Percentiles rank a stretch among this genome's conserved stretches.
These are phyloP conservation scores for Ephemerocybe angulata DNA, from an alignment of 768 basidiomycete genomes.

Conservation along the genomic window DNA sequence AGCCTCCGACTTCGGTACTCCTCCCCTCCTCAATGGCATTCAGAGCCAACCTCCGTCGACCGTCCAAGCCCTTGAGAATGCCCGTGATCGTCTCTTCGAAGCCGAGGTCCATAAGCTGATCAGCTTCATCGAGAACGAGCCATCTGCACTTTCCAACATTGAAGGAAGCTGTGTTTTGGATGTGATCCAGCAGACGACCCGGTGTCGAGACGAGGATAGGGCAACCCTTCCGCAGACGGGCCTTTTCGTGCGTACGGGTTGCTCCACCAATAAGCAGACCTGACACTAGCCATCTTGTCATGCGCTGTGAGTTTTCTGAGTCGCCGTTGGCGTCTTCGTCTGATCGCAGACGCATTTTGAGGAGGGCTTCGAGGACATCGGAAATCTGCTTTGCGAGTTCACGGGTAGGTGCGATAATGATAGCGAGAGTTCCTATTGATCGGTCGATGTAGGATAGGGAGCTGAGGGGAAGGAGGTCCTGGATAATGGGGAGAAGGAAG, in stretches of 20 bases:
- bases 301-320: slow-evolving; percentile 37
- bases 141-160: slow-evolving; percentile 92
- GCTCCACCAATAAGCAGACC: slow-evolving; percentile 93
- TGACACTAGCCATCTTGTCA: slow-evolving; percentile 92
- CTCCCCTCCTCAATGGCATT: slow-evolving; percentile 66
- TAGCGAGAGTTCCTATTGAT: slow-evolving; percentile 89
- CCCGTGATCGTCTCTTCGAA: slow-evolving; percentile 95
- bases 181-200: slow-evolving; percentile 90
- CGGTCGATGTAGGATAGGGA: slow-evolving; percentile 91
- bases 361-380: slow-evolving; percentile 82
- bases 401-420: slow-evolving; percentile 92
- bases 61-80: slow-evolving; percentile 84
- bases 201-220: slow-evolving; percentile 96
- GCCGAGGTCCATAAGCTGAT: slow-evolving; percentile 95
- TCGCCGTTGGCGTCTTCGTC: slow-evolving; percentile 52
- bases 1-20: slow-evolving; percentile 71
- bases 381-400: slow-evolving; percentile 97
- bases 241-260: slow-evolving; percentile 93
- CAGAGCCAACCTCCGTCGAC: slow-evolving; percentile 68
- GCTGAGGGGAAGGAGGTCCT: slow-evolving; percentile 88
- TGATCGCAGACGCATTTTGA: slow-evolving; percentile 69
- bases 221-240: slow-evolving; percentile 87
- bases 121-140: slow-evolving; percentile 96
- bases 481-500: slow-evolving; percentile 91
- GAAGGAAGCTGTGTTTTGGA: slow-evolving; percentile 93